Conservation (phyloP, 495 filamentous ascomycete species). For the Podospora pseudocomata region DNA sequence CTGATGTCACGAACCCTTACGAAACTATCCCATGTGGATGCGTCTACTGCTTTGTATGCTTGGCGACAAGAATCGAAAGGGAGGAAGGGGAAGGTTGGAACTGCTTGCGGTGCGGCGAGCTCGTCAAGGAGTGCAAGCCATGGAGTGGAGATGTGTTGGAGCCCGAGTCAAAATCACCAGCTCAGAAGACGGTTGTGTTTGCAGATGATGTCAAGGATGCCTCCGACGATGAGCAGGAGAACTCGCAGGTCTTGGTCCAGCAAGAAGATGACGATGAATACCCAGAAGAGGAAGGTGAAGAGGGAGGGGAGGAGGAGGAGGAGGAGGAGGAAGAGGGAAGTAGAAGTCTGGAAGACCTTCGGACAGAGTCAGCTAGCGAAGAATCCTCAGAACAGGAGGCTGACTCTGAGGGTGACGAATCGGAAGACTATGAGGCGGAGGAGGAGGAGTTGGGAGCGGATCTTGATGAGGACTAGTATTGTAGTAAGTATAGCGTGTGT, state of each 20-base stretch:
- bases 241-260: constrained; percentile 14
- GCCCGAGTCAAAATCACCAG: constrained; percentile 51
- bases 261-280: constrained; percentile 5
- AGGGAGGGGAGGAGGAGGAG: constrained; percentile 18
- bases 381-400: constrained; percentile 14
- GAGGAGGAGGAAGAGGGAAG: constrained; percentile 20
- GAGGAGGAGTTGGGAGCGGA: constrained; percentile 41
- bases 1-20: constrained; percentile 95
- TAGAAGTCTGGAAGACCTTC: not conserved
- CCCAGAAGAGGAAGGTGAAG: constrained; percentile 12
- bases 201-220: constrained; percentile 48
- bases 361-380: constrained; percentile 9
- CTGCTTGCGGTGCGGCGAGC: constrained; percentile 85
- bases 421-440: constrained; percentile 45
- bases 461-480: constrained; percentile 26
- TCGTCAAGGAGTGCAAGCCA: constrained; percentile 83
- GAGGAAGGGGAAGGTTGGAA: constrained; percentile 96
- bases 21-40: constrained; percentile 88
- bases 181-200: constrained; percentile 67
- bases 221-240: constrained; percentile 12
- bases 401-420: constrained; percentile 32
- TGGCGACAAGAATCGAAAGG: constrained; percentile 82
- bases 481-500: not conserved
- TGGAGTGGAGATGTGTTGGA: constrained; percentile 85
- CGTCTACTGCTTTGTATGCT: constrained; percentile 94